These are phyloP conservation scores for Pseudopithomyces maydicus DNA, from an alignment of 2,329 filamentous ascomycete species.

Conservation along the genomic window DNA sequence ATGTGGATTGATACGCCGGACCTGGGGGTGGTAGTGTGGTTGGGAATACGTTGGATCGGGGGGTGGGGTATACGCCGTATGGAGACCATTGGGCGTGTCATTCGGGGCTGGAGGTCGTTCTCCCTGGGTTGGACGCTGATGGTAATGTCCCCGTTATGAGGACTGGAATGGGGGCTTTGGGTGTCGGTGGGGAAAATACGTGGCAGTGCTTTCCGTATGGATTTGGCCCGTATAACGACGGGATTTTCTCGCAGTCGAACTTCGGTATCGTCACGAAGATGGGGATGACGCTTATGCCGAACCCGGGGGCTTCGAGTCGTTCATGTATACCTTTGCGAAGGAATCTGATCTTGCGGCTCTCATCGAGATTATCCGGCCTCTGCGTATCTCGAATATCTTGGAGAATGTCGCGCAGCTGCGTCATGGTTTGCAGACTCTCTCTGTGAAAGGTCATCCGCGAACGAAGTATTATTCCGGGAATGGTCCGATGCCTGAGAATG, in stretches of 20 bases:
- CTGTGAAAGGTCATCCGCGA: constrained; percentile 21
- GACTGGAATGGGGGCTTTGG: constrained; percentile 33
- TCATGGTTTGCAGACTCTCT: constrained; percentile 24
- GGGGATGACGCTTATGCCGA: constrained; percentile 48
- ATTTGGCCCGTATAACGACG: constrained; percentile 45
- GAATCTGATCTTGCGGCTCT: constrained; percentile 56
- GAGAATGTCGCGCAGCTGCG: constrained; percentile 28
- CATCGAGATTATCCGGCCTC: constrained; percentile 57
- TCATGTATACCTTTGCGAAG: constrained; percentile 49
- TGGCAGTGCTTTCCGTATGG: constrained; percentile 44
- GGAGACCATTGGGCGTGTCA: constrained; percentile 53
- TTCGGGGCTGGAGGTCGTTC: constrained; percentile 51
- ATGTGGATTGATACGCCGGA: constrained; percentile 52
- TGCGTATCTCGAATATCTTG: constrained; percentile 32
- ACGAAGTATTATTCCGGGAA: constrained; percentile 18
- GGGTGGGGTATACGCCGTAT: constrained; percentile 42
- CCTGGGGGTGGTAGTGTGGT: constrained; percentile 39
- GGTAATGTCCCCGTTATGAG: constrained; percentile 31
- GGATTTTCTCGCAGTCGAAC: constrained; percentile 44
- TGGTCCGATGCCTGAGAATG: constrained; percentile 17
- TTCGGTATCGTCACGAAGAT: constrained; percentile 54
- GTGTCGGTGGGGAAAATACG: constrained; percentile 23
- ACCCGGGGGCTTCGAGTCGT: constrained; percentile 25
- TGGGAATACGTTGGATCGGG: constrained; percentile 43
- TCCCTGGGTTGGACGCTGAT: constrained; percentile 45